phyloP scores from a whole-genome alignment of 148 eudicot species.

The Heliamphora exappendiculata region DNA sequence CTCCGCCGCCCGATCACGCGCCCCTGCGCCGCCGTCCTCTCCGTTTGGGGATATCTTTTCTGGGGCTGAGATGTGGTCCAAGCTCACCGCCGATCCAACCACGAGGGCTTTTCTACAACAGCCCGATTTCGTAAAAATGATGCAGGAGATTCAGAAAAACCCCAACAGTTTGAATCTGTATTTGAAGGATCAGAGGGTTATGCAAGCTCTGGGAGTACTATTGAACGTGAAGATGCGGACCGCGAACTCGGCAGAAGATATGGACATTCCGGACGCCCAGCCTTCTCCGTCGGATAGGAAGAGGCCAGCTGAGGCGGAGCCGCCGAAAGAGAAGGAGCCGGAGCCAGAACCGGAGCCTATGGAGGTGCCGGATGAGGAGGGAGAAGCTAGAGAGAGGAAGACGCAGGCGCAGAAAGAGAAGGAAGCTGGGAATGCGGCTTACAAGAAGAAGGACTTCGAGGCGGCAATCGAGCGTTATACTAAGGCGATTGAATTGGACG shows the following conservation, averaged over 20 bases:
- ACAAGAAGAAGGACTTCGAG: conserved; percentile 93
- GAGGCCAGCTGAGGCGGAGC: conserved; percentile 34
- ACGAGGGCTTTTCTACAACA: conserved; percentile 55
- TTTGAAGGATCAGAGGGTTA: conserved; percentile 90
- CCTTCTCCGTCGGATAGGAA: conserved; percentile 29
- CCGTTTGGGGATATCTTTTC: conserved; percentile 83
- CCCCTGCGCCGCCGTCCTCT: background rate
- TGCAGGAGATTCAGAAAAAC: conserved; percentile 83
- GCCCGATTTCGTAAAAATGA: conserved; percentile 79
- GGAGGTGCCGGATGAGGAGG: conserved; percentile 51
- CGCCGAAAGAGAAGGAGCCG: conserved; percentile 34
- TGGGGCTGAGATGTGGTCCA: conserved; percentile 95
- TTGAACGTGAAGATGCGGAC: conserved; percentile 57
- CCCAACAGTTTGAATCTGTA: conserved; percentile 74
- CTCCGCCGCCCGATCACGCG: conserved; percentile 15
- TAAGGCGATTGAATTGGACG: conserved; percentile 69
- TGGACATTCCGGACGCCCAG: conserved; percentile 22
- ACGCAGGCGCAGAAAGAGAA: conserved; percentile 71
- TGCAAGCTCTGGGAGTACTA: conserved; percentile 79
- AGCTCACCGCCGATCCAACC: conserved; percentile 65
- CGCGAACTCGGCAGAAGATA: conserved; percentile 22
- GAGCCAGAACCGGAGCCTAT: conserved; percentile 40
- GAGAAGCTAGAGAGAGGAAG: conserved; percentile 50
- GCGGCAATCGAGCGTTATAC: conserved; percentile 59
- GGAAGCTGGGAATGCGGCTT: conserved; percentile 86